Conservation (phyloP, 2,329 filamentous ascomycete species). For the Paraphoma chrysanthemicola region DNA sequence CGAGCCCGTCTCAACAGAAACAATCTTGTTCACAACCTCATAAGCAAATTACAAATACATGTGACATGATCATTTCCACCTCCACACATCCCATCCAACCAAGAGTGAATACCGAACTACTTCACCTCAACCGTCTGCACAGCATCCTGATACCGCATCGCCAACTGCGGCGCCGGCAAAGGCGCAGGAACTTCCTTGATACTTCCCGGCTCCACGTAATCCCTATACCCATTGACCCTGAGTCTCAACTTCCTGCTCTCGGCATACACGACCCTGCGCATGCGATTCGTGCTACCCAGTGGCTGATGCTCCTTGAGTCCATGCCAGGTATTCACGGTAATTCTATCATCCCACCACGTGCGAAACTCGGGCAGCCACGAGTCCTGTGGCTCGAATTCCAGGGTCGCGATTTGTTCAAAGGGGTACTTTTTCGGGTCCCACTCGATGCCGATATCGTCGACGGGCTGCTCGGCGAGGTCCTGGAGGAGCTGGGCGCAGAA, state of each 20-base stretch:
- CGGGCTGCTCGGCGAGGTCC: slow-evolving; percentile 54
- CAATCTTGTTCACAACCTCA: too few species aligned
- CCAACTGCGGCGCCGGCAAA: slow-evolving; percentile 23
- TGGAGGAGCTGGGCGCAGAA: slow-evolving; percentile 58
- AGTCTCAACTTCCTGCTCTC: slow-evolving; percentile 50
- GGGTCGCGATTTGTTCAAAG: slow-evolving; percentile 54
- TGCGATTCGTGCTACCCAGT: slow-evolving; percentile 49
- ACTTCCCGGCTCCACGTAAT: slow-evolving; percentile 48
- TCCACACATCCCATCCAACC: too few species aligned
- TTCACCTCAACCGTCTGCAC: slow-evolving; percentile 20
- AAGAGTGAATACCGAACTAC: background rate
- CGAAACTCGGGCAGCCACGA: slow-evolving; percentile 50
- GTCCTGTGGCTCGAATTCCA: slow-evolving; percentile 52
- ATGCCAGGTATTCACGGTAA: slow-evolving; percentile 51
- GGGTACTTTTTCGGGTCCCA: slow-evolving; percentile 58
- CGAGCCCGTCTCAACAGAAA: too few species aligned
- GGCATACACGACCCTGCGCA: slow-evolving; percentile 51
- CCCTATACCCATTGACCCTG: slow-evolving; percentile 49
- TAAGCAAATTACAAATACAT: too few species aligned
- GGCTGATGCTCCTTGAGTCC: slow-evolving; percentile 49
- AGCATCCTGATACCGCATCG: slow-evolving; percentile 23
- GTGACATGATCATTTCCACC: too few species aligned
- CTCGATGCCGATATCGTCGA: slow-evolving; percentile 43
- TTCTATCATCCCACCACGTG: slow-evolving; percentile 51
- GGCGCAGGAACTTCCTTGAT: slow-evolving; percentile 46